A percentile compares a stretch with the other conserved stretches of the same genome.
phyloP scores from a whole-genome alignment of 2,329 filamentous ascomycete genomes.

The Paecilomyces niveus region DNA sequence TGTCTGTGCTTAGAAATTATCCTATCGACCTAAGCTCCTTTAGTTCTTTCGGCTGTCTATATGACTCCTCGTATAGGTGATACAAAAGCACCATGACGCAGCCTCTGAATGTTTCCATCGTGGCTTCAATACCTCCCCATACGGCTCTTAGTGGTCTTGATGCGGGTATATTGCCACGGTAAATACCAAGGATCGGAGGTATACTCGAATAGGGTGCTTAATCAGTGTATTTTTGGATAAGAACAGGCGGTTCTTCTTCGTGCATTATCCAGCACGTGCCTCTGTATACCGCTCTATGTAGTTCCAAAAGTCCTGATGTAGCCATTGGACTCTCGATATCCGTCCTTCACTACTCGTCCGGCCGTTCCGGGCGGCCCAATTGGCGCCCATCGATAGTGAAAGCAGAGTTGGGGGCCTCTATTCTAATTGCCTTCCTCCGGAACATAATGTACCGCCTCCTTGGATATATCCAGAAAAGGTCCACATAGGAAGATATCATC shows the following conservation, averaged over 20 bases:
- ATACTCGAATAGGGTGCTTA: neutral
- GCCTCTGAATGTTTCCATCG: neutral
- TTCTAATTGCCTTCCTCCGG: neutral
- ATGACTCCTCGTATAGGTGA: neutral
- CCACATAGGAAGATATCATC: no score
- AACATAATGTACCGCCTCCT: neutral
- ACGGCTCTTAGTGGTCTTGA: neutral
- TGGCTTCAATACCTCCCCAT: neutral
- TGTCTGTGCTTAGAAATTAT: neutral
- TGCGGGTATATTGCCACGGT: neutral
- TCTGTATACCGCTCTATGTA: neutral
- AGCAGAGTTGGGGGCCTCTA: neutral
- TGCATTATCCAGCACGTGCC: neutral
- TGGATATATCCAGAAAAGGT: neutral
- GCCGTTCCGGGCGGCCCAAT: neutral
- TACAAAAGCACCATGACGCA: neutral
- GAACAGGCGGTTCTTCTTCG: neutral
- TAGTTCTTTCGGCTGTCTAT: neutral
- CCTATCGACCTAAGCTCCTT: neutral
- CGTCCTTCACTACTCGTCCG: neutral
- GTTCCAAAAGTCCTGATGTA: neutral
- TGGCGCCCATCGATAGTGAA: neutral
- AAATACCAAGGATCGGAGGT: neutral
- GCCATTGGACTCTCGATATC: neutral
- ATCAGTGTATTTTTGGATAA: neutral